phyloP scores from a whole-genome alignment of 2,329 filamentous ascomycete genomes.

The Neofusicoccum ribis region DNA sequence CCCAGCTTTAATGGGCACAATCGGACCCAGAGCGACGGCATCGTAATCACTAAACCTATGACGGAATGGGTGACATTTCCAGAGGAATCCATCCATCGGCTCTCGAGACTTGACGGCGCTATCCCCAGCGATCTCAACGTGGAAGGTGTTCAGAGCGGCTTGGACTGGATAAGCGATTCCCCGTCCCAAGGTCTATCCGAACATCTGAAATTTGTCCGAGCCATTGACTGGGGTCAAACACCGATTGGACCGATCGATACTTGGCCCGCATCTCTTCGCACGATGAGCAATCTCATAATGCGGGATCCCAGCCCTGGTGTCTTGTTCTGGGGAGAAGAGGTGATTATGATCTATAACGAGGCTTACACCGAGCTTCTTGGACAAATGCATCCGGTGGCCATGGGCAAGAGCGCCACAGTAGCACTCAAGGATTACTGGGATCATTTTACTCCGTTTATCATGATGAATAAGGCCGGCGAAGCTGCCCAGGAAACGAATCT shows the following conservation, averaged over 20 bases:
- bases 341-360: conserved; percentile 42
- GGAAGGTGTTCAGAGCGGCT: conserved; percentile 15
- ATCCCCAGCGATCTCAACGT: background rate
- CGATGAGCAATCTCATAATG: conserved; percentile 37
- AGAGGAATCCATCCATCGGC: background rate
- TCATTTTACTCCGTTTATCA: conserved; percentile 28
- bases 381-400: conserved; percentile 50
- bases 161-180: conserved; percentile 39
- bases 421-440: conserved; percentile 67
- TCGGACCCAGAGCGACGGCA: background rate
- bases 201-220: conserved; percentile 40
- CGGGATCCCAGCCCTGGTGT: conserved; percentile 32
- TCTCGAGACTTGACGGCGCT: background rate
- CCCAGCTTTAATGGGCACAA: background rate
- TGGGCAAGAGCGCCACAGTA: conserved; percentile 62
- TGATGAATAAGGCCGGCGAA: conserved; percentile 28
- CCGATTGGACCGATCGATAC: conserved; percentile 48
- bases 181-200: conserved; percentile 25
- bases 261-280: conserved; percentile 52
- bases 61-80: background rate
- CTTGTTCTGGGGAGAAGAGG: conserved; percentile 45
- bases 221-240: conserved; percentile 50
- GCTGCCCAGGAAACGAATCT: conserved; percentile 60
- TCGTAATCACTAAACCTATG: background rate
- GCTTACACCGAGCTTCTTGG: conserved; percentile 34